Percentiles rank a stretch among this genome's conserved stretches.
These are phyloP conservation scores for Cercospora beticola DNA, from an alignment of 2,329 filamentous ascomycete genomes.

Conservation along the genomic window DNA sequence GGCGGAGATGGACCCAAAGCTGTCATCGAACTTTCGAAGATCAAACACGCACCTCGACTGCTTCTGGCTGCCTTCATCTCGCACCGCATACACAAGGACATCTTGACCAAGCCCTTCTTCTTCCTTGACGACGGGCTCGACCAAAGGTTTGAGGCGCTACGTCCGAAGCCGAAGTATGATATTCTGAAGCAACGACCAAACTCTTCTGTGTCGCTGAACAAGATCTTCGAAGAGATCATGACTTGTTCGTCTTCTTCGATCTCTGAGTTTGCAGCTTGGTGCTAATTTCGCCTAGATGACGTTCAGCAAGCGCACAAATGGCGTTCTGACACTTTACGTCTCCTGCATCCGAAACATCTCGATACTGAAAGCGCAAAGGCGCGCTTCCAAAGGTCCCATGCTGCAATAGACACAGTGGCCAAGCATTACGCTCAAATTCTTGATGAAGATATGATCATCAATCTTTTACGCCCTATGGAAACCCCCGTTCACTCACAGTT, in stretches of 20 bases:
- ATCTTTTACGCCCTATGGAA: not conserved
- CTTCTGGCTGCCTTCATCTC: not conserved
- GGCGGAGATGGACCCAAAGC: not conserved
- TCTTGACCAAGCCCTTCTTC: not conserved
- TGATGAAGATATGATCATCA: not conserved
- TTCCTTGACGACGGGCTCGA: not conserved
- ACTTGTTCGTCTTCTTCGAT: not conserved
- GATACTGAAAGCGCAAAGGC: not conserved
- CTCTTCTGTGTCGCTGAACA: not conserved
- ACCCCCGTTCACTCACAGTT: not conserved
- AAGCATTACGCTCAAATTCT: not conserved
- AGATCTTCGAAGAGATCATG: not conserved
- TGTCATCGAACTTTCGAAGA: not conserved
- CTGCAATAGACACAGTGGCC: not conserved
- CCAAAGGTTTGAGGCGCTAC: not conserved
- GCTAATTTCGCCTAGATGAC: not conserved
- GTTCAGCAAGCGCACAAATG: not conserved
- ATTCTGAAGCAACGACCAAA: not conserved
- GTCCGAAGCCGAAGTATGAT: not conserved
- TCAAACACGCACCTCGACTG: not conserved
- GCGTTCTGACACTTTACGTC: not conserved
- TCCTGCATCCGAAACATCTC: not conserved
- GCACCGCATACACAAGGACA: not conserved
- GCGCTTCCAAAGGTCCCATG: not conserved
- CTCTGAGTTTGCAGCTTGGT: not conserved